Percentiles rank a stretch among this genome's conserved stretches.
Conservation (phyloP, 495 filamentous ascomycete genomes). For the Podospora fimiseda region DNA sequence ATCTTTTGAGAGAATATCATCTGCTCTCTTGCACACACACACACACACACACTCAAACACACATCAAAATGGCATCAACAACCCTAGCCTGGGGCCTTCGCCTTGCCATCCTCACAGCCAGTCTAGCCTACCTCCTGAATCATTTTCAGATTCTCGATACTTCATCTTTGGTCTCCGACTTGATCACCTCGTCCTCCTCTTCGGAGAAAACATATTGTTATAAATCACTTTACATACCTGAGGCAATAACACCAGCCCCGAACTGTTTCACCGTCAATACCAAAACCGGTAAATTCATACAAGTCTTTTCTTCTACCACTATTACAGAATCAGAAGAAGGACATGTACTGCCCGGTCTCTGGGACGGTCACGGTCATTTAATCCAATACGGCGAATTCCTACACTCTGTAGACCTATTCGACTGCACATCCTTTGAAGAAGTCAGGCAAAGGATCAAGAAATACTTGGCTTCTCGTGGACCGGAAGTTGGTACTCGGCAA, state of each 20-base stretch:
- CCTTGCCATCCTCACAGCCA: slow-evolving; percentile 17
- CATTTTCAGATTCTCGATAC: slow-evolving; percentile 2
- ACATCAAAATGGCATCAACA: background rate
- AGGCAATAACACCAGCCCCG: slow-evolving; percentile 13
- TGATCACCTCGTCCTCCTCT: too few relatives aligned
- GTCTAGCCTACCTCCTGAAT: slow-evolving; percentile 15
- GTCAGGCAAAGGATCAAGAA: slow-evolving; percentile 38
- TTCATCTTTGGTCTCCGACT: slow-evolving; percentile 16
- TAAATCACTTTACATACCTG: too few relatives aligned
- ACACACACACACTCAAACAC: background rate
- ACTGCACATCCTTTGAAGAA: slow-evolving; percentile 42
- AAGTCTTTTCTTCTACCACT: slow-evolving; percentile 18
- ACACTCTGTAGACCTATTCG: slow-evolving; percentile 54
- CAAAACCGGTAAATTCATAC: slow-evolving; percentile 25
- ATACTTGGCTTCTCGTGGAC: slow-evolving; percentile 36
- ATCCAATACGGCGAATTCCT: slow-evolving; percentile 59
- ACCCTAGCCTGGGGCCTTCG: slow-evolving; percentile 15
- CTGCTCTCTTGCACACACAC: background rate
- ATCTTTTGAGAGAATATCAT: background rate
- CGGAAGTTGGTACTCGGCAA: slow-evolving; percentile 35
- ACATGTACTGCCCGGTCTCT: slow-evolving; percentile 53
- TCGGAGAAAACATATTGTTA: too few relatives aligned
- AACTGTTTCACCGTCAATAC: slow-evolving; percentile 40
- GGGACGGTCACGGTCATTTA: slow-evolving; percentile 61
- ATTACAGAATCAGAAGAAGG: too few relatives aligned